phyloP scores from a whole-genome alignment of 306 rosid genomes.

The Lithocarpus polystachyus region DNA sequence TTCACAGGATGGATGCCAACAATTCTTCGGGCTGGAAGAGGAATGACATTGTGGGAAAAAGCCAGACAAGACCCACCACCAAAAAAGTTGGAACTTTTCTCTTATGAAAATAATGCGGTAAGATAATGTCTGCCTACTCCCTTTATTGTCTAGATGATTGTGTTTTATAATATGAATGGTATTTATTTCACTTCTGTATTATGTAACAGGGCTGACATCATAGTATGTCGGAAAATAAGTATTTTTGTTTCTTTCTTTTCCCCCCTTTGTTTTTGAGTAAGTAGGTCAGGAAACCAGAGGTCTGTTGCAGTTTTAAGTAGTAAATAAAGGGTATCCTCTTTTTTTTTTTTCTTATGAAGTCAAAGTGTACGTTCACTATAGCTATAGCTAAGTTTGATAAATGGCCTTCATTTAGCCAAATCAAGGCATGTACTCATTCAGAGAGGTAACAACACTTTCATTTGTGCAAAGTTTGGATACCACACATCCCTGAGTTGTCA shows the following conservation, averaged over 20 bases:
- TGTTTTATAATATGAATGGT: neutral
- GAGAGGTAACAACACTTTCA: neutral
- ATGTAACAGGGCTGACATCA: neutral
- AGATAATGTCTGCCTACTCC: conserved; percentile 23
- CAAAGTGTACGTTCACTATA: neutral
- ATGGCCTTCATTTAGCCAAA: neutral
- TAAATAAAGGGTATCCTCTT: neutral
- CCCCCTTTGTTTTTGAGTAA: neutral
- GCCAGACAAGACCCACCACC: conserved; percentile 58
- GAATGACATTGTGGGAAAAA: conserved; percentile 81
- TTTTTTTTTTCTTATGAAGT: too few species aligned
- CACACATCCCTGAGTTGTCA: neutral
- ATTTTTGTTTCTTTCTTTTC: neutral
- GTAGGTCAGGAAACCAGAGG: neutral
- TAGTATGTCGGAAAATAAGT: neutral
- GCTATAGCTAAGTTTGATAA: neutral
- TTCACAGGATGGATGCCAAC: conserved; percentile 95
- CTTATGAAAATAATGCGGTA: conserved; percentile 83
- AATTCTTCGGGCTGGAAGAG: conserved; percentile 82
- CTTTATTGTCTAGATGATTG: neutral
- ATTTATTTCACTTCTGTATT: neutral
- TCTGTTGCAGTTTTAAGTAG: neutral
- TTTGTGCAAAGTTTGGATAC: neutral
- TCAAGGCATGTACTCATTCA: neutral
- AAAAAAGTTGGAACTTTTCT: conserved; percentile 73